Base-by-base conservation (phyloP, 2,329 filamentous ascomycete genomes). In the Aspergillus clavatus region DNA sequence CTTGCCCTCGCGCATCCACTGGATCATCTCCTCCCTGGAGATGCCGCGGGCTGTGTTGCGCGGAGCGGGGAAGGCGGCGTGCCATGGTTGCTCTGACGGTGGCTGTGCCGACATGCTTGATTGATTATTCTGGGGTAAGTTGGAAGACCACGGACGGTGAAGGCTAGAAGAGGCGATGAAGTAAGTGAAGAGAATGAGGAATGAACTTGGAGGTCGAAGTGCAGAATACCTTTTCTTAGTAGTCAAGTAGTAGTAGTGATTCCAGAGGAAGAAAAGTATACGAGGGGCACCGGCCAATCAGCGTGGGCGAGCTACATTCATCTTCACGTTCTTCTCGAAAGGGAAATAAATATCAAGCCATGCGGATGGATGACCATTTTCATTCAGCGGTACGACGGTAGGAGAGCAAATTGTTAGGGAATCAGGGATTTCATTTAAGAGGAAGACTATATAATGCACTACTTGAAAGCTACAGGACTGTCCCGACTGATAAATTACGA, bases 401-500 rank as follows among this genome's bases (percentile, higher is more conserved):
- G n/a, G n/a, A n/a, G n/a, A n/a, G n/a, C n/a, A n/a, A n/a, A n/a
- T n/a, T n/a, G n/a, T n/a, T n/a, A n/a, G n/a, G n/a, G n/a, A n/a
- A n/a, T n/a, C n/a, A n/a, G n/a, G n/a, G n/a, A n/a, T n/a, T n/a
- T n/a, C n/a, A n/a, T n/a, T n/a, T n/a, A n/a, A n/a, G n/a, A n/a
- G n/a, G n/a, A n/a, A n/a, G n/a, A n/a, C n/a, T n/a, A n/a, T n/a
- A n/a, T n/a, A n/a, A n/a, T n/a, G n/a, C n/a, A n/a, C n/a, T n/a
- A n/a, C n/a, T n/a, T n/a, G n/a, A n/a, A n/a, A n/a, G n/a, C 16
- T 35, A 35, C 31, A 10, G 19, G 37, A 39, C 8, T 72, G 66
- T 72, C 52, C 57, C 68, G 62, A 72, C 63, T 53, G 64, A 71
- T 72, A 69, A 71, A 72, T 72, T 72, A 72, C 69, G 65, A 63